Evolutionary conservation across 2,329 filamentous ascomycete genomes (phyloP), one percentile per base, ranked within the genome.

Genomic region (Elsinoe necatrix): DNA sequence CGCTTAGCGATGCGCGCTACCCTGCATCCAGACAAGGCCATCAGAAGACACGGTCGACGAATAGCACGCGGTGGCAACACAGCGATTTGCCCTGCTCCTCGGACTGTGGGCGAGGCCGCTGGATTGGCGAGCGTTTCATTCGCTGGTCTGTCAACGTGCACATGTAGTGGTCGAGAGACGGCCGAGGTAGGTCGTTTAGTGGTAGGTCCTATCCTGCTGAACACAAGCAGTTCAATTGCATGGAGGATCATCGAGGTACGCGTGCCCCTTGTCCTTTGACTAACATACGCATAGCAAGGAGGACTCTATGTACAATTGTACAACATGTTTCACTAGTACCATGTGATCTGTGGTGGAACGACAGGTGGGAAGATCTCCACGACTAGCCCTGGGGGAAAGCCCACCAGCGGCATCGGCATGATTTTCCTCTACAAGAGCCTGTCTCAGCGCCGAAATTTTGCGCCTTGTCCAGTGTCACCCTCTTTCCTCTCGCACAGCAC

Each of bases 51-150:
- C 14, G 34, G 34, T 37, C 14, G 34, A 37, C 12, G 34, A 27
- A 21, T 25, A 12, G 18, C 41, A 23, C 41, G 3, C 18, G 41
- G 41, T 45, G 41, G 41, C 41, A 25, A 45, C n/a, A 45, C 20
- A n/a, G 5, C 25, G 41, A 23, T 37, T 37, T 43, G 41, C 18
- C 18, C 16, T 50, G 21, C 29, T 50, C 45, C 25, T 39, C 48
- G 20, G 48, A 18, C 21, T 45, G 18, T 11, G 29, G 29, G 14
- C 48, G 21, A 52, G 48, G 48, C 48, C 39, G 34, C 21, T 52
- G 48, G 23, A 39, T 34, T 52, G 21, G 48, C 14, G 16, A n/a
- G 18, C 48, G 48, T 52, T 52, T 39, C 34, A 52, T 52, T 52
- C 48, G 48, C 48, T 39, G 48, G 23, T 16, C 16, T 18, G 16